Evolutionary conservation across 805 yeast species (phyloP).

Genomic region (Nakazawaea sp.): DNA sequence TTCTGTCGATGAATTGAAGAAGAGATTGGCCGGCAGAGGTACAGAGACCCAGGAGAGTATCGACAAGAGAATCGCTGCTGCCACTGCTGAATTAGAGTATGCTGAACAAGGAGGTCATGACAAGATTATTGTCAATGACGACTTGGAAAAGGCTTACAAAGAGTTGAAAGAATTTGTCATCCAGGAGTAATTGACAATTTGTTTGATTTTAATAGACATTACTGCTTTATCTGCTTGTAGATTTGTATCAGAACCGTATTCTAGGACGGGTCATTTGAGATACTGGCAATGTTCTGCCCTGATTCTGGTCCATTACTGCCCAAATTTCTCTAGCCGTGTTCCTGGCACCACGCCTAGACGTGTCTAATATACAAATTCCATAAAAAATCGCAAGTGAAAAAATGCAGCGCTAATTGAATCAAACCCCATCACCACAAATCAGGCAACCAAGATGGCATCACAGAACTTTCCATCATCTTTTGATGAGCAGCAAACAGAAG

Average conservation of each 20-base stretch:
- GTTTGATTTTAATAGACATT: no score
- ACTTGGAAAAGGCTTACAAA: slow-evolving; percentile 79
- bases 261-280: no score
- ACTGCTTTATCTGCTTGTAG: no score
- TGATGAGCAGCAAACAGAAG: slow-evolving; percentile 32
- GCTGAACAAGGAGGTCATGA: slow-evolving; percentile 93
- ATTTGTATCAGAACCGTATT: no score
- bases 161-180: slow-evolving; percentile 77
- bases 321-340: no score
- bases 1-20: slow-evolving; percentile 66
- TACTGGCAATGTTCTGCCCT: no score
- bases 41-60: slow-evolving; percentile 88
- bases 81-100: slow-evolving; percentile 82
- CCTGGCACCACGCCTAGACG: no score
- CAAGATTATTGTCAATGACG: slow-evolving; percentile 80
- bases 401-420: no score
- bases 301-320: no score
- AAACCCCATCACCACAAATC: not conserved
- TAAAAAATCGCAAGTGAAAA: not conserved
- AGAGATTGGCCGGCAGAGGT: slow-evolving; percentile 82
- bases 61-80: slow-evolving; percentile 80
- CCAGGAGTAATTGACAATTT: no score
- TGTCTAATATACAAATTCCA: no score
- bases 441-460: slow-evolving; percentile 23
- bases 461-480: slow-evolving; percentile 43